A percentile compares a stretch with the other conserved stretches of the same genome.
Conservation (phyloP, 2,329 filamentous ascomycete genomes). For the Sporothrix protearum region DNA sequence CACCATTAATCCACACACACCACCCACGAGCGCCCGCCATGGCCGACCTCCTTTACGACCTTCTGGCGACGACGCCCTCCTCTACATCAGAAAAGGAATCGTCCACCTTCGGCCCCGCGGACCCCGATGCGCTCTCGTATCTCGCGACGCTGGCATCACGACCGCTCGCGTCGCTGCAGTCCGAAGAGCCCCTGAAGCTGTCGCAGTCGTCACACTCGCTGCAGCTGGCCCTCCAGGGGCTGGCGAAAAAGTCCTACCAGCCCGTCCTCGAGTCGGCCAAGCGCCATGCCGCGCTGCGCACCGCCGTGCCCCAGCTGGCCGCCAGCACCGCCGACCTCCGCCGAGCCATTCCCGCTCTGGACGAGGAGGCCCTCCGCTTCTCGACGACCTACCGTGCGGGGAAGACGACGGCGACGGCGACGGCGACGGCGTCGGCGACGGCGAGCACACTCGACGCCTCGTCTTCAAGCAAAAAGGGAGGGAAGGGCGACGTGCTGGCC, state of each 20-base stretch:
- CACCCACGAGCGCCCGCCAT: constrained; percentile 39
- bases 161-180: constrained; percentile 66
- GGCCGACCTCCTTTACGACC: constrained; percentile 71
- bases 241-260: constrained; percentile 86
- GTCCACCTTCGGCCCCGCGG: constrained; percentile 34
- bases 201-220: constrained; percentile 75
- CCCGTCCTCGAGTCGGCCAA: constrained; percentile 76
- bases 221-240: constrained; percentile 75
- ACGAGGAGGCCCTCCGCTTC: constrained; percentile 74
- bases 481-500: constrained; percentile 50
- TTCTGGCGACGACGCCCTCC: constrained; percentile 47
- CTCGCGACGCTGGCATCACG: constrained; percentile 74
- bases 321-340: constrained; percentile 64
- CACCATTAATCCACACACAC: background rate
- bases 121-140: constrained; percentile 63
- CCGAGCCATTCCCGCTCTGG: constrained; percentile 71
- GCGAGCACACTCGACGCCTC: constrained; percentile 36
- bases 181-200: constrained; percentile 74
- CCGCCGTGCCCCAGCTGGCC: constrained; percentile 68
- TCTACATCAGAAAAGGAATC: constrained; percentile 34
- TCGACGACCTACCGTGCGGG: constrained; percentile 78
- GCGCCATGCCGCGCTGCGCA: constrained; percentile 68
- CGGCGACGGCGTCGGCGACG: too few species aligned
- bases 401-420: constrained; percentile 48
- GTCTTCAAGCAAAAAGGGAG: background rate